Base-by-base conservation (phyloP, 805 yeast genomes). In the Ogataea allantospora region DNA sequence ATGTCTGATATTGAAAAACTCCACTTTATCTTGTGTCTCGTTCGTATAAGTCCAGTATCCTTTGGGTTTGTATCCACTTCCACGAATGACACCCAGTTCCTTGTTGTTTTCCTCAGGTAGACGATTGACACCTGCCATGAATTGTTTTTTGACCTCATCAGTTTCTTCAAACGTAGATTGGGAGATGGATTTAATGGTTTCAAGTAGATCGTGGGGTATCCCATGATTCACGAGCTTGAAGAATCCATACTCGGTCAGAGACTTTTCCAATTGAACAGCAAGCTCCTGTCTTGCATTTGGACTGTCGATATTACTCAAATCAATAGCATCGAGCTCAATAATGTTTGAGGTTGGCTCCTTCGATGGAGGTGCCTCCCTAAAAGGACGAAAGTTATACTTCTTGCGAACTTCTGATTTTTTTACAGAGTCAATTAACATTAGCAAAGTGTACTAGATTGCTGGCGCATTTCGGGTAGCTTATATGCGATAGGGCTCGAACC, bases 21-120 rank as follows among this genome's bases (percentile, higher is more conserved):
- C 70, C 35, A 72, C 70, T 23, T 66, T 61, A 44, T 72, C 77
- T 11, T 66, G 51, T 6, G 65, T 64, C 1, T 68, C 68, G 42
- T 69, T 63, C 13, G 66, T 62, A 56, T 70, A 66, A 3, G 63
- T 57, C 78, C 77, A 72, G 45, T 70, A 70, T 15, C 72, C 71
- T 27, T 58, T 59, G 3, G 77, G 77, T 45, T 72, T 72, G 54
- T 57, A 72, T 0, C 77, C 77, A 24, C 56, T 55, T 6, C 74
- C 76, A 14, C 75, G 54, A 43, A 71, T 73, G 6, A 71, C 72
- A 0, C 78, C 77, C 9, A 63, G 44, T 2, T 59, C 54, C 18
- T 48, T 37, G 6, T 48, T 44, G 2, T 33, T 27, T 50, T 61
- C 53, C 47, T 53, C 15, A 61, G 68, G 18, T 18, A 51, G 30